Conservation (phyloP, 768 basidiomycete genomes). For the Boletus pseudopeckii region DNA sequence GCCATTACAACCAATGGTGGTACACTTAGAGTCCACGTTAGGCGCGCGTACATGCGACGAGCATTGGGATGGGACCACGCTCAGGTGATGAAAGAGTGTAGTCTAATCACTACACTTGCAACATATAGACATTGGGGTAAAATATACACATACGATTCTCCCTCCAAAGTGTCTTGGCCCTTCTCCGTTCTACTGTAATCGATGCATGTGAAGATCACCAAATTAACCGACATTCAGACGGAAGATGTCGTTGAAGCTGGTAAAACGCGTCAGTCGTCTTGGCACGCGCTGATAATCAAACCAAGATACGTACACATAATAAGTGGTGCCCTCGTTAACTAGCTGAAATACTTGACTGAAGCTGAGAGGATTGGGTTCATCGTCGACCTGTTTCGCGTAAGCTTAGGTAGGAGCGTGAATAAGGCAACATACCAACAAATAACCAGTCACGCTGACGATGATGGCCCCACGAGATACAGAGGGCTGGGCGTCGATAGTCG, state of each 20-base stretch:
- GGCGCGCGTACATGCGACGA: not conserved
- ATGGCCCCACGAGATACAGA: constrained; percentile 55
- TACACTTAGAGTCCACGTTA: not conserved
- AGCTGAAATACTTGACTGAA: constrained; percentile 96
- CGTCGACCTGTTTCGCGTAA: constrained; percentile 64
- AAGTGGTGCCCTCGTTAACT: constrained; percentile 65
- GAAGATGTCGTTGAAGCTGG: constrained; percentile 87
- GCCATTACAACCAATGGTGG: not conserved
- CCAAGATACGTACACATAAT: constrained; percentile 71
- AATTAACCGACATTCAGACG: constrained; percentile 69
- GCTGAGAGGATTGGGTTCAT: constrained; percentile 69
- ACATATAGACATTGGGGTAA: constrained; percentile 8
- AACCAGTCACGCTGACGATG: constrained; percentile 86
- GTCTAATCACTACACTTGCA: not conserved
- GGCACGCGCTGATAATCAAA: not conserved
- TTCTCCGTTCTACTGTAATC: constrained; percentile 4
- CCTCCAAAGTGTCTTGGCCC: constrained; percentile 18
- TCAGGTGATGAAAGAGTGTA: not conserved
- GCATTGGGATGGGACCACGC: not conserved
- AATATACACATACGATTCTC: constrained; percentile 9
- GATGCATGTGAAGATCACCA: not conserved
- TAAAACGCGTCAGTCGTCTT: constrained; percentile 4
- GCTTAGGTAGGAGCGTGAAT: not conserved
- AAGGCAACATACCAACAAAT: constrained; percentile 55
- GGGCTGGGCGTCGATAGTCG: constrained; percentile 87